A percentile compares a stretch with the other conserved stretches of the same genome.
Evolutionary conservation across 2,329 filamentous ascomycete genomes (phyloP).

Genomic region (Cladosporium sp.): DNA sequence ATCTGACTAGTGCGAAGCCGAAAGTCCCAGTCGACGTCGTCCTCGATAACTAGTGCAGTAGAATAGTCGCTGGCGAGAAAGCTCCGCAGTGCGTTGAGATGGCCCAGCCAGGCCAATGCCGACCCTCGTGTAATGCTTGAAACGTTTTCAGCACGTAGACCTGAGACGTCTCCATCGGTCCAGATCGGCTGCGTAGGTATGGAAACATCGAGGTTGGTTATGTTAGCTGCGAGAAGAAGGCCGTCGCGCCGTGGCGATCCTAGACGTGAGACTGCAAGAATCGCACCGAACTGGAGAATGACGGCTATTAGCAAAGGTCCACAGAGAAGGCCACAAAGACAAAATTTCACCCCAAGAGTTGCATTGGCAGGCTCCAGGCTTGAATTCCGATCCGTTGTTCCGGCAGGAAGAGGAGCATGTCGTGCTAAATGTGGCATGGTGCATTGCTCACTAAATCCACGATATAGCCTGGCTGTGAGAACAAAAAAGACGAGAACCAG

Average conservation of each 20-base stretch:
- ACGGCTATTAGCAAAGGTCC: not conserved
- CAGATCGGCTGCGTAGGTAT: conserved; percentile 37
- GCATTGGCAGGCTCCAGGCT: conserved; percentile 15
- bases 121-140: conserved; percentile 34
- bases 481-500: conserved; percentile 12
- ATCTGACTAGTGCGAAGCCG: conserved; percentile 41
- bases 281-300: conserved; percentile 31
- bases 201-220: conserved; percentile 36
- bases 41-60: conserved; percentile 42
- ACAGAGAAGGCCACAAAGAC: not conserved
- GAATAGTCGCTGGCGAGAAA: conserved; percentile 41
- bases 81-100: conserved; percentile 36
- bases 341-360: conserved; percentile 18
- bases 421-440: not conserved
- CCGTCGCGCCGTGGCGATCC: conserved; percentile 32
- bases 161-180: conserved; percentile 32
- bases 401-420: not conserved
- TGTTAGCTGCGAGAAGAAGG: conserved; percentile 37
- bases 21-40: conserved; percentile 45
- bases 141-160: conserved; percentile 23
- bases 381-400: not conserved
- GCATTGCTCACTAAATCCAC: conserved; percentile 1
- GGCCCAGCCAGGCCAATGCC: conserved; percentile 39
- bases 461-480: conserved; percentile 9
- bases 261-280: conserved; percentile 36